Conservation (phyloP, 192 early-diverging fungal species). For the Coemansia sp. region DNA sequence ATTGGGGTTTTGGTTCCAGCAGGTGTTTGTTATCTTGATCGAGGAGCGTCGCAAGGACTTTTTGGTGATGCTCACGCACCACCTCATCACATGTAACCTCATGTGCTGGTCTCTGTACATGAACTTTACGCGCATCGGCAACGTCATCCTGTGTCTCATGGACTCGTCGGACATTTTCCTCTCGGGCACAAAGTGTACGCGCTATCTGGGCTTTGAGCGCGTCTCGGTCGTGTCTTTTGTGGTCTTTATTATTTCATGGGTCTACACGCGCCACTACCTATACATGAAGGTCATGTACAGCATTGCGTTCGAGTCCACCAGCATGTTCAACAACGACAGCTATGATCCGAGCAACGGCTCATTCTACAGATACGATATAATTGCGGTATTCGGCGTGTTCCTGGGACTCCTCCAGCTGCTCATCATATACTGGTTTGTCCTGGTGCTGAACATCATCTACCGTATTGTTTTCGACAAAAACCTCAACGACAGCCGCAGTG, state of each 20-base stretch:
- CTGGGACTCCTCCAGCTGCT: conserved; percentile 60
- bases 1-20: conserved; percentile 80
- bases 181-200: conserved; percentile 74
- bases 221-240: conserved; percentile 67
- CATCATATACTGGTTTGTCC: conserved; percentile 69
- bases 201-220: conserved; percentile 65
- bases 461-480: conserved; percentile 60
- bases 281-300: conserved; percentile 67
- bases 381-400: conserved; percentile 22
- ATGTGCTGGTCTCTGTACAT: conserved; percentile 65
- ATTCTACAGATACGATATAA: conserved; percentile 24
- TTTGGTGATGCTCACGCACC: conserved; percentile 71
- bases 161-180: conserved; percentile 81
- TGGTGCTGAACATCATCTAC: conserved; percentile 67
- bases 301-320: conserved; percentile 58
- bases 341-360: conserved; percentile 35
- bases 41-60: conserved; percentile 78
- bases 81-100: conserved; percentile 73
- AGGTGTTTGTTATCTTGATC: conserved; percentile 71
- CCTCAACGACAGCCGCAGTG: conserved; percentile 70
- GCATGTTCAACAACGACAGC: conserved; percentile 5
- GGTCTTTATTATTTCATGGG: conserved; percentile 70
- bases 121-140: conserved; percentile 79
- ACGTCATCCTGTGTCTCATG: conserved; percentile 75
- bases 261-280: conserved; percentile 74